These are phyloP conservation scores for Santalum album DNA, from an alignment of 164 flowering plant genomes.

Conservation along the genomic window DNA sequence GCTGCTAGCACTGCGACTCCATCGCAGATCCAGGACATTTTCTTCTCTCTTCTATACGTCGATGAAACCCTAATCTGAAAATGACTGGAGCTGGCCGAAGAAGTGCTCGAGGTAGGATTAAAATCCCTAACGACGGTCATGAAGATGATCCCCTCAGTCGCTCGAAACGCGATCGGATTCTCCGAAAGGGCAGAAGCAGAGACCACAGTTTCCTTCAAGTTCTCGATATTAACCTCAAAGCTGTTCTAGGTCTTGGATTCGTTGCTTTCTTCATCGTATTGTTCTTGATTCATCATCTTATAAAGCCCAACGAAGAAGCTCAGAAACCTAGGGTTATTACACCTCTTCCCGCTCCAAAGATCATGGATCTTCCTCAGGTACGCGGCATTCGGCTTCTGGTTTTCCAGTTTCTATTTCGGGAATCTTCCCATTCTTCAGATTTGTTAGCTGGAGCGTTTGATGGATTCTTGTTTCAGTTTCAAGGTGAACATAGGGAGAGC, in stretches of 20 bases:
- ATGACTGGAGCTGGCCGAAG: conserved; percentile 39
- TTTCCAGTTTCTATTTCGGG: not conserved
- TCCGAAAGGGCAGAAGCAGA: conserved; percentile 14
- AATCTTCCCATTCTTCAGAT: not conserved
- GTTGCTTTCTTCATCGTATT: conserved; percentile 19
- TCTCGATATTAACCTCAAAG: conserved; percentile 24
- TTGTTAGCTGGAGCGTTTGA: not conserved
- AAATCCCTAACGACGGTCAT: conserved; percentile 17
- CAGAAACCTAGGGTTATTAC: conserved; percentile 50
- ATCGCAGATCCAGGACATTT: no score
- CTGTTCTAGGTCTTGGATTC: conserved; percentile 24
- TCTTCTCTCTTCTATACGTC: no score
- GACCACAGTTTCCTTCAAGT: conserved; percentile 16
- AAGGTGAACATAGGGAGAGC: conserved; percentile 91
- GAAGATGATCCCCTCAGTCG: conserved; percentile 10
- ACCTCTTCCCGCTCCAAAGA: conserved; percentile 72
- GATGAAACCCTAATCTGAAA: not conserved
- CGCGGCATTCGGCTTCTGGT: not conserved
- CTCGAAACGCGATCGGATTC: conserved; percentile 9
- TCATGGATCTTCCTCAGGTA: conserved; percentile 77
- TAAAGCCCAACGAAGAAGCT: conserved; percentile 16
- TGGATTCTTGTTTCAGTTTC: conserved; percentile 49
- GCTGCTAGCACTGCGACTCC: no score
- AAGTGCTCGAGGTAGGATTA: conserved; percentile 36
- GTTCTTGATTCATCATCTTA: conserved; percentile 18